Evolutionary conservation across 768 basidiomycete genomes (phyloP).

Genomic region (Podaxis carcinomalis): DNA sequence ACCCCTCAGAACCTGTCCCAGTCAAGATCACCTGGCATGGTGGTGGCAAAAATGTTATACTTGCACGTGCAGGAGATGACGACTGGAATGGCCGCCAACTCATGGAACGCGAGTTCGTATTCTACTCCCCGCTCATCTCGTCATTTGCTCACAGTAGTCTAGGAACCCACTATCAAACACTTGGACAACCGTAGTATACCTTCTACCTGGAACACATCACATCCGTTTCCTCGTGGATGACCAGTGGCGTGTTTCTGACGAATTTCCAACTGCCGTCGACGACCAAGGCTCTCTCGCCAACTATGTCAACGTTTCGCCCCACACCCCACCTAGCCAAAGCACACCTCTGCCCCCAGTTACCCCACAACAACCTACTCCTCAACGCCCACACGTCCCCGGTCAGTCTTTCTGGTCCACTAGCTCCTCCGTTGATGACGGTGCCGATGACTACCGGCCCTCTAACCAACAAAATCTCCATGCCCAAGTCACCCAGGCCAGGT

Average conservation of each 20-base stretch:
- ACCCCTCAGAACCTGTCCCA: slow-evolving; percentile 26
- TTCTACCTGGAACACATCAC: slow-evolving; percentile 89
- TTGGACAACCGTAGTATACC: slow-evolving; percentile 35
- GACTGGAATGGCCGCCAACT: slow-evolving; percentile 68
- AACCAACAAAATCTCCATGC: slow-evolving; percentile 4
- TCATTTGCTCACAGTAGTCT: slow-evolving; percentile 8
- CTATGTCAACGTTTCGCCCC: slow-evolving; percentile 69
- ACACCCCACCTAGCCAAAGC: slow-evolving; percentile 19
- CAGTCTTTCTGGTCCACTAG: slow-evolving; percentile 39
- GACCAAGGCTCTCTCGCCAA: slow-evolving; percentile 94
- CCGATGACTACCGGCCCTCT: slow-evolving; percentile 15
- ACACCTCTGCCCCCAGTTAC: slow-evolving; percentile 25
- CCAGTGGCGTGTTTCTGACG: slow-evolving; percentile 72
- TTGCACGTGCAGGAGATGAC: slow-evolving; percentile 70
- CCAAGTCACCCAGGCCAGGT: slow-evolving; percentile 30
- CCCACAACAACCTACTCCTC: slow-evolving; percentile 22
- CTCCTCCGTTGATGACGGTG: slow-evolving; percentile 31
- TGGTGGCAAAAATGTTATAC: slow-evolving; percentile 56
- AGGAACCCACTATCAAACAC: slow-evolving; percentile 28
- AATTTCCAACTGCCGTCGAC: slow-evolving; percentile 82
- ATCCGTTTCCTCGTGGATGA: slow-evolving; percentile 95
- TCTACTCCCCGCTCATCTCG: not conserved
- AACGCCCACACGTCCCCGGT: slow-evolving; percentile 21
- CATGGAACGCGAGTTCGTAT: slow-evolving; percentile 62
- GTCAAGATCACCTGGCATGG: slow-evolving; percentile 65